Percentiles rank a stretch among this genome's conserved stretches.
phyloP scores from a whole-genome alignment of 1,284 basidiomycete species.

The Ceratobasidium sp. region DNA sequence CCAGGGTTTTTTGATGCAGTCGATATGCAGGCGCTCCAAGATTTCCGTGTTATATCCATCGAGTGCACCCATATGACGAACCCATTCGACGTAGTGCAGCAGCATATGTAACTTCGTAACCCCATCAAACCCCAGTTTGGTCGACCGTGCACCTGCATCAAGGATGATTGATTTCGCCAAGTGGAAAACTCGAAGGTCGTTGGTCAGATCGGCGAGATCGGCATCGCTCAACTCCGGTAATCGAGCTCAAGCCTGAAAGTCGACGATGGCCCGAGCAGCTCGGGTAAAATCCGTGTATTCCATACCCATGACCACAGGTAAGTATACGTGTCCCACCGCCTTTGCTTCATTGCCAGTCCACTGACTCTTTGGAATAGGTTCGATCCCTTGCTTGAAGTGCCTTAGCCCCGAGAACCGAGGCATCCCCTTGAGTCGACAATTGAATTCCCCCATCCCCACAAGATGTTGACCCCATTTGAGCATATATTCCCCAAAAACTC shows the following conservation, averaged over 20 bases:
- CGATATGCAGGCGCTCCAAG: constrained; percentile 39
- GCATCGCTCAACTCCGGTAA: background rate
- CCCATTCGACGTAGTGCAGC: constrained; percentile 22
- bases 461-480: constrained; percentile 43
- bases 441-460: constrained; percentile 19
- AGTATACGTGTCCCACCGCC: constrained; percentile 27
- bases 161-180: background rate
- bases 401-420: constrained; percentile 4
- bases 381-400: constrained; percentile 36
- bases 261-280: constrained; percentile 47
- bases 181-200: constrained; percentile 7
- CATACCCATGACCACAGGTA: background rate
- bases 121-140: constrained; percentile 6
- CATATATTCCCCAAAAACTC: constrained; percentile 48
- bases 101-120: constrained; percentile 38
- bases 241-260: constrained; percentile 49
- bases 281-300: constrained; percentile 20
- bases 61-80: constrained; percentile 23
- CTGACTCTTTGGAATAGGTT: constrained; percentile 17
- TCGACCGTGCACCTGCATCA: background rate
- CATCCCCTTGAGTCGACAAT: constrained; percentile 26
- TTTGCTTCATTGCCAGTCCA: constrained; percentile 42
- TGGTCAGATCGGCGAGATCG: constrained; percentile 42
- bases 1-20: constrained; percentile 34
- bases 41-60: constrained; percentile 39